Conservation (phyloP, 176 grass and related monocot species). For the Aegilops speltoides region DNA sequence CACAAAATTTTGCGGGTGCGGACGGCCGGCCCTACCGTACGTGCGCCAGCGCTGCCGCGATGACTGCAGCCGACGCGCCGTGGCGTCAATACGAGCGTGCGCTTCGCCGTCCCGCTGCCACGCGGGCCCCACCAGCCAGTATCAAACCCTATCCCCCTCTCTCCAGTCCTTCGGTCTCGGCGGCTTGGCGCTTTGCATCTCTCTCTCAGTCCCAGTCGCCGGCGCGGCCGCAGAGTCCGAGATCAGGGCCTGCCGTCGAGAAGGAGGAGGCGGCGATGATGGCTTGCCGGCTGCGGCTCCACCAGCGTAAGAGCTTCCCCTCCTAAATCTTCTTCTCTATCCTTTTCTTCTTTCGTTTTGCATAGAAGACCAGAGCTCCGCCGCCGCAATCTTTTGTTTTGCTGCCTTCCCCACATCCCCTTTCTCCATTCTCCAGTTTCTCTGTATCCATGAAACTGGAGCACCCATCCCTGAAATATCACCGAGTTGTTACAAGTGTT, state of each 20-base stretch:
- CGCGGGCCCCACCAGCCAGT: neutral
- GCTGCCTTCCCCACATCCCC: neutral
- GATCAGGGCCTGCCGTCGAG: neutral
- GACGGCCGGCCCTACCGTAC: no score
- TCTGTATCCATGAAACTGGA: neutral
- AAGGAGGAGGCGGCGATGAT: constrained; percentile 2
- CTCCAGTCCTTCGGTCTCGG: neutral
- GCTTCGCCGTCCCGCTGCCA: neutral
- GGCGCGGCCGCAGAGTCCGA: neutral
- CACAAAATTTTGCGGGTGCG: no score
- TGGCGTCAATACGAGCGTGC: neutral
- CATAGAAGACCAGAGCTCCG: neutral
- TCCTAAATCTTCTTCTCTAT: neutral
- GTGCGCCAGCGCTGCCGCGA: no score
- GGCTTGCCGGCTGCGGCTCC: constrained; percentile 24
- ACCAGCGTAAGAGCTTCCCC: constrained; percentile 13
- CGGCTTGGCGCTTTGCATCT: neutral
- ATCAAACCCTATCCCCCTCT: neutral
- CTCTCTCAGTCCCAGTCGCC: neutral
- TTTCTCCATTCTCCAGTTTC: neutral
- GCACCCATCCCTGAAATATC: neutral
- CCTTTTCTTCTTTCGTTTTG: neutral
- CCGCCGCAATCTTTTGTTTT: neutral
- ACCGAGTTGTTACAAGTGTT: neutral
- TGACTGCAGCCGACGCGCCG: no score